Evolutionary conservation across 1,284 basidiomycete genomes (phyloP), one percentile per base, ranked within the genome.

Genomic region (Sporisorium reilianum): DNA sequence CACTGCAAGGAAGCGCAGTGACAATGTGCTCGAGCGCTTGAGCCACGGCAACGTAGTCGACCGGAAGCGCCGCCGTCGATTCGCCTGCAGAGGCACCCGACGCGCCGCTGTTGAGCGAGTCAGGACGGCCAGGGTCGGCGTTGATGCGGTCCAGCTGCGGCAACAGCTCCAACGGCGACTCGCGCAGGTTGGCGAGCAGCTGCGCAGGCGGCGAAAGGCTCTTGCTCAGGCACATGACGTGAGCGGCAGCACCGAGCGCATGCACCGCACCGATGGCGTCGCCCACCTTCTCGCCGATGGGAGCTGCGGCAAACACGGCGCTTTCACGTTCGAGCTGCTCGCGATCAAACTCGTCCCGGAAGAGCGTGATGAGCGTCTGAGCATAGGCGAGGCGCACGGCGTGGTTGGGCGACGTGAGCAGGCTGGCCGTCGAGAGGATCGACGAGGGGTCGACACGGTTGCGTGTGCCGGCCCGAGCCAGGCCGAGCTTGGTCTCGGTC

Each of bases 21-120:
- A 94, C 90, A 16, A 93, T 86, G 3, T 89, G 88, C 18, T 87
- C 88, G 30, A 97, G 87, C 48, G 95, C 88, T 41, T 88, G 87
- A n/a, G 91, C 85, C 40, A 94, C 89, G 71, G 91, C 89, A 2
- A 89, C 87, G 82, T 93, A 95, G 83, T 97, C 95, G 36, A 90
- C 89, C 14, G 91, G 87, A 5, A 88, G 88, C 71, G 70, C 64
- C 22, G 75, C 78, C 22, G 32, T 64, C 34, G 53, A 65, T 53
- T 54, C 78, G 42, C 79, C 67, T 26, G 32, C 56, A 5, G 45
- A 30, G 10, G 62, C 53, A 30, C 44, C 51, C 18, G 53, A 53
- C 8, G 38, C 42, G 38, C 51, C 57, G 50, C 59, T 64, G 42
- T 48, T 50, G 42, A 71, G 68, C 49, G 67, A 70, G 25, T 44